phyloP scores from a whole-genome alignment of 805 yeast species.

The Candida xiaguanensis region DNA sequence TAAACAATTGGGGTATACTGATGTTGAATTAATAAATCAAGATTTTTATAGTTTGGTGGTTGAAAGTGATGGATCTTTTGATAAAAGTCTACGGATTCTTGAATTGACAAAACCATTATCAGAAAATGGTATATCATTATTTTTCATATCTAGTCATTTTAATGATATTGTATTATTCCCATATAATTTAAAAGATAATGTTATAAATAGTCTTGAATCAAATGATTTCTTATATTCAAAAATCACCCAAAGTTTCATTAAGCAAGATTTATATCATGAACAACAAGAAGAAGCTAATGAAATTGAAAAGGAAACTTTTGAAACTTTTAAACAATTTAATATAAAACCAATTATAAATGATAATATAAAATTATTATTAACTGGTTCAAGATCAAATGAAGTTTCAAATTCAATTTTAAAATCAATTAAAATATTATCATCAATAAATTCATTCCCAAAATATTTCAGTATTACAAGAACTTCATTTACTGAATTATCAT shows the following conservation, averaged over 20 bases:
- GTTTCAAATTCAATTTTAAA: conserved; percentile 38
- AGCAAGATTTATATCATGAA: conserved; percentile 9
- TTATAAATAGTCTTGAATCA: conserved; percentile 41
- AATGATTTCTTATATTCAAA: conserved; percentile 44
- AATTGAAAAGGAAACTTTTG: conserved; percentile 34
- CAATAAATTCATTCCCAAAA: conserved; percentile 25
- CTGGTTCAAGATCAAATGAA: conserved; percentile 58
- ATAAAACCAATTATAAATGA: conserved; percentile 45
- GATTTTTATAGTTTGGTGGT: conserved; percentile 53
- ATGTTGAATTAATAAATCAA: conserved; percentile 39
- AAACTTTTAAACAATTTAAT: conserved; percentile 28
- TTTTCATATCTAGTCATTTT: conserved; percentile 60
- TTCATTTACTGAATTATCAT: conserved; percentile 47
- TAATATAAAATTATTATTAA: conserved; percentile 41
- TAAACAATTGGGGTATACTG: conserved; percentile 25
- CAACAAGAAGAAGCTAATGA: background rate
- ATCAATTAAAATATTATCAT: conserved; percentile 36
- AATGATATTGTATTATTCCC: conserved; percentile 65
- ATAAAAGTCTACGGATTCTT: conserved; percentile 48
- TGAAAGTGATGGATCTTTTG: conserved; percentile 55
- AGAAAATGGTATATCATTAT: conserved; percentile 51
- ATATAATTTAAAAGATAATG: conserved; percentile 37
- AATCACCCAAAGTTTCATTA: conserved; percentile 40
- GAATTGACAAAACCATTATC: conserved; percentile 59
- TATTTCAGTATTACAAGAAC: conserved; percentile 54